Conservation (phyloP, 306 rosid genomes). For the Styphnolobium japonicum region DNA sequence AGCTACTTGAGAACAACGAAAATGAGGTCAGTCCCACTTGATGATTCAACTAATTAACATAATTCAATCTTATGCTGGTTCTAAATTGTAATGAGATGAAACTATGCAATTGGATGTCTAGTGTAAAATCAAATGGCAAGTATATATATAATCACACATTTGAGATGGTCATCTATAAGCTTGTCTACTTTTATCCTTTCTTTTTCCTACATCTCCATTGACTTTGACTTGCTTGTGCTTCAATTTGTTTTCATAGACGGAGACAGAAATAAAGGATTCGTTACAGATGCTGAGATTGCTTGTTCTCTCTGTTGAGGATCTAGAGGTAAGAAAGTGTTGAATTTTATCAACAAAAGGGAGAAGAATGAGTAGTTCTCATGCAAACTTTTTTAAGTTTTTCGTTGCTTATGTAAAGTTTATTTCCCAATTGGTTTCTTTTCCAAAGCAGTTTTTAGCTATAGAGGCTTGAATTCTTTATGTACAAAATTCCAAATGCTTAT, state of each 20-base stretch:
- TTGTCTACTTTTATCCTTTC: background rate
- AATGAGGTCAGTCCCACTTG: slow-evolving; percentile 21
- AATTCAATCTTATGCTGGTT: background rate
- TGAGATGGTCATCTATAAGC: background rate
- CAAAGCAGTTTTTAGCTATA: background rate
- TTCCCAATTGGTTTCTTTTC: background rate
- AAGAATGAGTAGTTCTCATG: background rate
- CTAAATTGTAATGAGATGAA: background rate
- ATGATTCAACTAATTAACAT: background rate
- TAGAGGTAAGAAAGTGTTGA: slow-evolving; percentile 21
- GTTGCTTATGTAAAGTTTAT: background rate
- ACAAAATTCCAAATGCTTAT: background rate
- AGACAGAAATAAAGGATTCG: background rate
- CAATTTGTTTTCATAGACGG: slow-evolving; percentile 12
- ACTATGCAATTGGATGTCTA: background rate
- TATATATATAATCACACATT: background rate
- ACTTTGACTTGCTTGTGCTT: background rate
- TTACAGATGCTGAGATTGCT: slow-evolving; percentile 25
- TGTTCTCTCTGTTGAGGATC: slow-evolving; percentile 10
- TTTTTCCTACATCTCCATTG: background rate
- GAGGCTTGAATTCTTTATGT: background rate
- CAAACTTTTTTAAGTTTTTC: background rate
- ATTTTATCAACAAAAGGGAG: background rate
- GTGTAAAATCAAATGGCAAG: too few relatives aligned
- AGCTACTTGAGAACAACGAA: background rate